Evolutionary conservation across 2,329 filamentous ascomycete genomes (phyloP).

Genomic region (Aureobasidium vineae): DNA sequence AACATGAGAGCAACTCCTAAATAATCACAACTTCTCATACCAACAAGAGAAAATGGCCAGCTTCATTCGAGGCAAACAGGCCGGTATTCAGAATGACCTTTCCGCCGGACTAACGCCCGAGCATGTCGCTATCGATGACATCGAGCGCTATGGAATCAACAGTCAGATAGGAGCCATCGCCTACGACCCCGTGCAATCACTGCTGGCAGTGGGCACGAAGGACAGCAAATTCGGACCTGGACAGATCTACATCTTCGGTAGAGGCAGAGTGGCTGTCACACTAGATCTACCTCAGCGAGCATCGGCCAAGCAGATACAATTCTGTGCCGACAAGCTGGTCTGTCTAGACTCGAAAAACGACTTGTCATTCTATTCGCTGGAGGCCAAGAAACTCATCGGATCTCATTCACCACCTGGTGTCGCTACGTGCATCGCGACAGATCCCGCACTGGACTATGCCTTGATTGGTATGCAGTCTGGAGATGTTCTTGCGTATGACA

Average conservation of each 20-base stretch:
- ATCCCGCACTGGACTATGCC: slow-evolving; percentile 91
- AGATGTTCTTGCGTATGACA: slow-evolving; percentile 87
- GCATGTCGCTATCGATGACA: slow-evolving; percentile 77
- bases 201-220: slow-evolving; percentile 87
- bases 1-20: background rate
- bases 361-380: slow-evolving; percentile 76
- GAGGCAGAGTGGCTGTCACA: slow-evolving; percentile 72
- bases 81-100: slow-evolving; percentile 87
- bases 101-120: slow-evolving; percentile 76
- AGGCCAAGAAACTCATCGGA: slow-evolving; percentile 63
- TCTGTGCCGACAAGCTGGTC: slow-evolving; percentile 81
- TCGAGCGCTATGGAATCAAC: slow-evolving; percentile 73
- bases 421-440: slow-evolving; percentile 71
- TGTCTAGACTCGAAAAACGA: slow-evolving; percentile 85
- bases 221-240: slow-evolving; percentile 83
- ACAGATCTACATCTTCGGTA: slow-evolving; percentile 85
- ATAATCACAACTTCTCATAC: background rate
- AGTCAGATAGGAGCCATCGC: slow-evolving; percentile 69
- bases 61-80: slow-evolving; percentile 88
- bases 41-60: slow-evolving; percentile 63
- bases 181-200: slow-evolving; percentile 90
- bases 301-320: slow-evolving; percentile 75
- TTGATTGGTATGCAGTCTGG: slow-evolving; percentile 67
- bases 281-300: slow-evolving; percentile 68
- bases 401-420: slow-evolving; percentile 74